Evolutionary conservation across 2,329 filamentous ascomycete species (phyloP), one percentile per base, ranked within the genome.

Genomic region (Monilinia fructigena): DNA sequence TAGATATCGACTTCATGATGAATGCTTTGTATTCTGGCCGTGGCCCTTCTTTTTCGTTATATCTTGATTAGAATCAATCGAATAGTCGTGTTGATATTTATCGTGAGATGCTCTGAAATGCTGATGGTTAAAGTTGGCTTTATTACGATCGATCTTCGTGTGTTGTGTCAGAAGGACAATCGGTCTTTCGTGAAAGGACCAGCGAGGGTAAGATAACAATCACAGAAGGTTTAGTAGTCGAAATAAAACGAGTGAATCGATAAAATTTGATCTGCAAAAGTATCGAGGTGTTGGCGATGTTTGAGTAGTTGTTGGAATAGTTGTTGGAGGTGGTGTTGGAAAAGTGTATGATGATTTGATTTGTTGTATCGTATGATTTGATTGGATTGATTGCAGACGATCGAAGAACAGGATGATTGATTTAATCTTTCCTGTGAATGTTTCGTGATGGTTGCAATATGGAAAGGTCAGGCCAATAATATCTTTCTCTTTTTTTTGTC

Each of bases 1-100:
- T 67, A 47, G 67, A 69, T 58, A 63, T 66, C n/a, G 69, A 68
- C 67, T 71, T 73, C 70, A 73, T 73, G 66, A 62, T 70, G 68
- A 69, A 70, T 55, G 23, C 23, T 35, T 59, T 61, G 47, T 63
- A 54, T 54, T 68, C 2, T 69, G 72, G 72, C 68, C 66, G 71
- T 66, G 67, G 69, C 68, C 68, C 69, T 23, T 59, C 18, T 31
- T 38, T 48, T 14, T 23, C 26, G 56, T 48, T 48, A 52, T 16
- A 28, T 42, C 16, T 45, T 28, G 31, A 64, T 47, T 28, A 6
- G 16, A 7, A 53, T 59, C 42, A n/a, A 59, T 45, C n/a, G 45
- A 26, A n/a, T 35, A 26, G 55, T 59, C 28, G 53, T 42, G 54
- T 42, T 35, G 47, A 40, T 47, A 20, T 63, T 26, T 38, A 50